A percentile compares a stretch with the other conserved stretches of the same genome.
Evolutionary conservation across 2,329 filamentous ascomycete genomes (phyloP).

Genomic region (Ophiosphaerella narmari): DNA sequence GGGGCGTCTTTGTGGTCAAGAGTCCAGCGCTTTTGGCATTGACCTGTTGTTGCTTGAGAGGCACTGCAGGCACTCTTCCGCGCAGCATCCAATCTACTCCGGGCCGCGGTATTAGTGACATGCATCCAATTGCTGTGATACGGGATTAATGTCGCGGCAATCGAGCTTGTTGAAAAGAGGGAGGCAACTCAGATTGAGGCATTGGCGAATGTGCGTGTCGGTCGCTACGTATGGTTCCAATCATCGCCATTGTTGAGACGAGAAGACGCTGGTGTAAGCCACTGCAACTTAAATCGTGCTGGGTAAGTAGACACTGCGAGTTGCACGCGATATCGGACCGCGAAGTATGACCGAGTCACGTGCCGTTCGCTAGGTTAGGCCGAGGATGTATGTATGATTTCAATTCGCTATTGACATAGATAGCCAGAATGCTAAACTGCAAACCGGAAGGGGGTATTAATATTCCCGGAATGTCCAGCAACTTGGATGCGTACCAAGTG

Average conservation of each 20-base stretch:
- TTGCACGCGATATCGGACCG: no score
- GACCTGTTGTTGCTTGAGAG: conserved; percentile 12
- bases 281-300: not conserved
- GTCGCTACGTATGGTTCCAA: conserved; percentile 20
- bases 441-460: no score
- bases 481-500: no score
- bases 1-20: conserved; percentile 12
- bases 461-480: no score
- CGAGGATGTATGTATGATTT: no score
- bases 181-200: not conserved
- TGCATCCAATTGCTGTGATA: conserved; percentile 27
- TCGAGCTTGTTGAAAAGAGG: conserved; percentile 26
- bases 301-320: conserved; percentile 9
- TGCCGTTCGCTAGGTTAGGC: not conserved
- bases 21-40: conserved; percentile 5
- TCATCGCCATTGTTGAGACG: conserved; percentile 8
- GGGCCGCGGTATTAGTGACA: conserved; percentile 23
- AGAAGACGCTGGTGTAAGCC: conserved; percentile 6
- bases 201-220: conserved; percentile 32
- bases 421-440: no score
- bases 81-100: conserved; percentile 12
- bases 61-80: conserved; percentile 7
- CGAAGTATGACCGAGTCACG: no score
- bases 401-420: no score
- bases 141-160: conserved; percentile 36